These are phyloP conservation scores for Phaffia australis DNA, from an alignment of 768 basidiomycete species.

Conservation along the genomic window DNA sequence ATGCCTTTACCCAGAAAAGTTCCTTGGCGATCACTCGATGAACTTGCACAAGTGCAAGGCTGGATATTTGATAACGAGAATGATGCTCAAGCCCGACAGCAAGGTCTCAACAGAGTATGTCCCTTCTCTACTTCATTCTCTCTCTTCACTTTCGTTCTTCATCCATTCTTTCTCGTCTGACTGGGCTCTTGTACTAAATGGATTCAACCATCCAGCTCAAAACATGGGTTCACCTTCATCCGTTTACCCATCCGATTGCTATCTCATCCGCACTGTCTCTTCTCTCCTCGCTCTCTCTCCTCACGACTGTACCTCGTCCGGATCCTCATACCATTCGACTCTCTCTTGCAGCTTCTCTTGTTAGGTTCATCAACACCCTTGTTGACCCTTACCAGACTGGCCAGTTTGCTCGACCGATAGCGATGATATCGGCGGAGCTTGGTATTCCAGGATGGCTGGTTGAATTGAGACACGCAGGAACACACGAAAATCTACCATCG, in stretches of 20 bases:
- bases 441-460: conserved; percentile 81
- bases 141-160: not conserved
- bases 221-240: conserved; percentile 19
- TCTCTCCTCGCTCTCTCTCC: conserved; percentile 31
- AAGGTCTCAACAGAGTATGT: conserved; percentile 42
- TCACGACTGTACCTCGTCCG: conserved; percentile 41
- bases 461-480: conserved; percentile 84
- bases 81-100: conserved; percentile 51
- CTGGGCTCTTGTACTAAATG: not conserved
- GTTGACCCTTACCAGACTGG: conserved; percentile 89
- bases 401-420: conserved; percentile 79
- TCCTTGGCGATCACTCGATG: conserved; percentile 59
- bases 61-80: conserved; percentile 65
- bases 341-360: conserved; percentile 66
- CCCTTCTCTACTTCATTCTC: not conserved
- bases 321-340: conserved; percentile 44
- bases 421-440: conserved; percentile 73
- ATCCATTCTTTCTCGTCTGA: conserved; percentile 15
- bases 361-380: conserved; percentile 84
- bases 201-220: conserved; percentile 33
- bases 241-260: conserved; percentile 34
- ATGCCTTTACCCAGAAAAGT: conserved; percentile 52
- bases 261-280: conserved; percentile 34
- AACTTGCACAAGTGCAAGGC: conserved; percentile 63
- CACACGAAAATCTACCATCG: conserved; percentile 87